These are phyloP conservation scores for Abrus precatorius DNA, from an alignment of 306 rosid species.

Conservation along the genomic window DNA sequence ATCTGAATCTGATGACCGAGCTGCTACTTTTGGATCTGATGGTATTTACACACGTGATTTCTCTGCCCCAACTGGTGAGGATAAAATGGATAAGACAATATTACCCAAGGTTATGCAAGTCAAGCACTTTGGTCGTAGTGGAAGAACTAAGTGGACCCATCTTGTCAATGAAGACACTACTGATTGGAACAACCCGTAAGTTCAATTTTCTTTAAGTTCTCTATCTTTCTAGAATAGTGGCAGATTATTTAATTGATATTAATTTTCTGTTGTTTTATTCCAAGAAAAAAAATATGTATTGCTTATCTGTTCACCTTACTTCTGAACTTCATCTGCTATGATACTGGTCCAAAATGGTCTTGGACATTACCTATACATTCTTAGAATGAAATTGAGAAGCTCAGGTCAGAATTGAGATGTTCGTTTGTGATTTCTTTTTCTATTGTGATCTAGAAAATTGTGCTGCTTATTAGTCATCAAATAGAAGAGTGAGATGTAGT, in stretches of 20 bases:
- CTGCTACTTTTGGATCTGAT: conserved; percentile 68
- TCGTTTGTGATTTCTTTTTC: background rate
- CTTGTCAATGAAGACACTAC: conserved; percentile 98
- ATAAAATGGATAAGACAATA: conserved; percentile 95
- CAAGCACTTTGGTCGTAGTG: conserved; percentile 99
- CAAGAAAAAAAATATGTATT: background rate
- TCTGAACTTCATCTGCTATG: conserved; percentile 38
- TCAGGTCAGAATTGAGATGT: conserved; percentile 35
- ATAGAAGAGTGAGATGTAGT: background rate
- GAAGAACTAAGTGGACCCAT: conserved; percentile 98
- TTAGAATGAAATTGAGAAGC: conserved; percentile 28
- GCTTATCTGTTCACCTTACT: conserved; percentile 4
- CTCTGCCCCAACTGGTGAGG: conserved; percentile 98
- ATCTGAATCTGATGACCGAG: conserved; percentile 62
- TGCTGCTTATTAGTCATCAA: background rate
- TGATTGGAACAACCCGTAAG: conserved; percentile 98
- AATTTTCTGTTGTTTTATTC: conserved; percentile 11
- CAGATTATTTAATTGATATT: conserved; percentile 10
- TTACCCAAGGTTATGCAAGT: conserved; percentile 98
- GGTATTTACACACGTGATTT: conserved; percentile 77
- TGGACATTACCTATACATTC: background rate
- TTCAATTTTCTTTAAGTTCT: conserved; percentile 36
- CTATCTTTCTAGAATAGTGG: conserved; percentile 13
- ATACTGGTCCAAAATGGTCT: conserved; percentile 5
- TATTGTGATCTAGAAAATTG: background rate